These are phyloP conservation scores for Coniferiporia sulphurascens DNA, from an alignment of 1,284 basidiomycete species.

Conservation along the genomic window DNA sequence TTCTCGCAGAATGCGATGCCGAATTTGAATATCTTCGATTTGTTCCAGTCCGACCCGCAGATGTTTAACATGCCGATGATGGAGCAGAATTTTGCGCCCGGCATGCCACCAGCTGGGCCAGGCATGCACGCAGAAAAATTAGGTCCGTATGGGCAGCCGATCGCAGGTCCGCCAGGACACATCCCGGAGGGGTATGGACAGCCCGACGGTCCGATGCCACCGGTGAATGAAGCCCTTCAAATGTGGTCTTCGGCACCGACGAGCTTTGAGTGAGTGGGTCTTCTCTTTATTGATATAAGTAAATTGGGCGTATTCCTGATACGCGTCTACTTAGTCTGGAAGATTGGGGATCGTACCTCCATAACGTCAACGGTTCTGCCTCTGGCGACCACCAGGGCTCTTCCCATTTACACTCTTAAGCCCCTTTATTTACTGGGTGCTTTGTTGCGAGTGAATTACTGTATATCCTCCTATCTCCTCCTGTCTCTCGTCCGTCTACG, in stretches of 20 bases:
- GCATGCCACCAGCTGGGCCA: not conserved
- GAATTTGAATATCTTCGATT: constrained; percentile 18
- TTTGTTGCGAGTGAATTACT: no score
- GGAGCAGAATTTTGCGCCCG: constrained; percentile 13
- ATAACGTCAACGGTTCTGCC: constrained; percentile 1
- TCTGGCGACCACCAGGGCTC: not conserved
- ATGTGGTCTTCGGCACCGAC: constrained; percentile 58
- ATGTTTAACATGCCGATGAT: constrained; percentile 15
- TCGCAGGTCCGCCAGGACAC: not conserved
- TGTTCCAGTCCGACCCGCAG: constrained; percentile 17
- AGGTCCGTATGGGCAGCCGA: not conserved
- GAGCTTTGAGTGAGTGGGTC: constrained; percentile 47
- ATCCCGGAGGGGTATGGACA: not conserved
- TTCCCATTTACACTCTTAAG: not conserved
- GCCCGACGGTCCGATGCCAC: constrained; percentile 9
- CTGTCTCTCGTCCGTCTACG: no score
- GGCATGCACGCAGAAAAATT: not conserved
- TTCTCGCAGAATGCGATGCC: constrained; percentile 11
- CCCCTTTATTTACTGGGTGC: no score
- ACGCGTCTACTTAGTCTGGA: constrained; percentile 9
- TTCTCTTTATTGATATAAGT: not conserved
- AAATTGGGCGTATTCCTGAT: not conserved
- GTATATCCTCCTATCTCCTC: no score
- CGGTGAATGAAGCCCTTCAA: constrained; percentile 39
- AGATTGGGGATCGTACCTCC: constrained; percentile 18